Percentiles rank a stretch among this genome's conserved stretches.
Evolutionary conservation across 345 rosid species (phyloP).

Genomic region (Eucalyptus shirleyi): DNA sequence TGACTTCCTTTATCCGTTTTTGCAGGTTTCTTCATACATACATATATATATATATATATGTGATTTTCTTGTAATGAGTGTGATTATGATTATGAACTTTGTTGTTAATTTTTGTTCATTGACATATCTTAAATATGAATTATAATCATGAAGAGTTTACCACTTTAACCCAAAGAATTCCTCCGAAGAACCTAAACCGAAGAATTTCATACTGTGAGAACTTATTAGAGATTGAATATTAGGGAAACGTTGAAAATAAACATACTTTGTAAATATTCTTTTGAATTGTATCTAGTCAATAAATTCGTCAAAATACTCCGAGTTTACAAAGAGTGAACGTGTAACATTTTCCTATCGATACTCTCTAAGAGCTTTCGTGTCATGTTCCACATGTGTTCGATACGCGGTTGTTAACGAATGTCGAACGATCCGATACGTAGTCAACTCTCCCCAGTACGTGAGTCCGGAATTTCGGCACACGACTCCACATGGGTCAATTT

Average conservation of each 20-base stretch:
- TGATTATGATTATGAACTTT: neutral
- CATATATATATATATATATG: too few relatives aligned
- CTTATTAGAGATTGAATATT: neutral
- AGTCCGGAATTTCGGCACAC: accelerated
- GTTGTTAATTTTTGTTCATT: neutral
- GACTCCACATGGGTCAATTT: accelerated
- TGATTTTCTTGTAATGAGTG: neutral
- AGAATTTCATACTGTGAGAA: neutral
- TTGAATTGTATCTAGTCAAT: neutral
- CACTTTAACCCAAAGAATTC: neutral
- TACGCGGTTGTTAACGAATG: too few relatives aligned
- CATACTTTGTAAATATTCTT: neutral
- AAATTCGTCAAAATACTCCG: neutral
- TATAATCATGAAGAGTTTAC: neutral
- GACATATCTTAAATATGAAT: neutral
- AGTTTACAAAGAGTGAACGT: neutral
- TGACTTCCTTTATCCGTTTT: neutral
- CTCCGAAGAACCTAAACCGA: neutral
- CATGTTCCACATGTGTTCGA: too few relatives aligned
- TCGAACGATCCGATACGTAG: accelerated
- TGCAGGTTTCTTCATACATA: neutral
- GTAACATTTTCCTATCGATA: neutral
- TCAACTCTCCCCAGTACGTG: too few relatives aligned
- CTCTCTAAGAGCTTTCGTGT: too few relatives aligned
- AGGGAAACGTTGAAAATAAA: neutral